Evolutionary conservation across 495 filamentous ascomycete species (phyloP).

Genomic region (Durotheca rogersii): DNA sequence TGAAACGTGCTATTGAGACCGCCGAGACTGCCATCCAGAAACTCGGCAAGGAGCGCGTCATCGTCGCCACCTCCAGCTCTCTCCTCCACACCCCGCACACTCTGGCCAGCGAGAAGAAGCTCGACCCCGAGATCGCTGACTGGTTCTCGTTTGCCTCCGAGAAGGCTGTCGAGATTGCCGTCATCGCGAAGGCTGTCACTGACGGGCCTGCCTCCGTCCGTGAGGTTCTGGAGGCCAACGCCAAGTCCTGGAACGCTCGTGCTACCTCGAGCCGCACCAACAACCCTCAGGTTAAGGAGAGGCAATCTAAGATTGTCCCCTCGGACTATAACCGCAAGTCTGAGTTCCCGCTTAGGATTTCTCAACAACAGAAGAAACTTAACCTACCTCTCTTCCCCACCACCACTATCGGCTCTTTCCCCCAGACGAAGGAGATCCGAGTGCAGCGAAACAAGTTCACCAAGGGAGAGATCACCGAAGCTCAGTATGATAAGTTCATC

Average conservation of each 20-base stretch:
- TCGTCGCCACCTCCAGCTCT: slow-evolving; percentile 94
- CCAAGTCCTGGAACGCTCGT: slow-evolving; percentile 83
- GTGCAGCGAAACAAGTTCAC: slow-evolving; percentile 94
- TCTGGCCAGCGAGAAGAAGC: slow-evolving; percentile 94
- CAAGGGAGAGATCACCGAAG: slow-evolving; percentile 90
- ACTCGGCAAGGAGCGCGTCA: slow-evolving; percentile 92
- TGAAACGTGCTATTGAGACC: slow-evolving; percentile 83
- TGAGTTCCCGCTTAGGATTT: slow-evolving; percentile 75
- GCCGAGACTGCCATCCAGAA: slow-evolving; percentile 87
- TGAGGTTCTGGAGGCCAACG: slow-evolving; percentile 88
- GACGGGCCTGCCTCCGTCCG: slow-evolving; percentile 83
- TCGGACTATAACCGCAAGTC: slow-evolving; percentile 91
- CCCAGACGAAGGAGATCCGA: slow-evolving; percentile 98
- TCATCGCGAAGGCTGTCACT: slow-evolving; percentile 95
- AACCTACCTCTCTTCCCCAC: slow-evolving; percentile 96
- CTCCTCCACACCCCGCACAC: slow-evolving; percentile 98
- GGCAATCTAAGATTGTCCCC: slow-evolving; percentile 80
- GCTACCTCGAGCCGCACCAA: slow-evolving; percentile 92
- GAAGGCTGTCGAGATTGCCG: slow-evolving; percentile 86
- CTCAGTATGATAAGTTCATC: slow-evolving; percentile 97
- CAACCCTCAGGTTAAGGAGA: slow-evolving; percentile 92
- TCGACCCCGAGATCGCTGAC: slow-evolving; percentile 84
- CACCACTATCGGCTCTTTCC: slow-evolving; percentile 98
- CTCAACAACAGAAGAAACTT: slow-evolving; percentile 81
- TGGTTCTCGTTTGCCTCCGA: slow-evolving; percentile 98